phyloP scores from a whole-genome alignment of 1,284 basidiomycete genomes.

The Flammula alnicola region DNA sequence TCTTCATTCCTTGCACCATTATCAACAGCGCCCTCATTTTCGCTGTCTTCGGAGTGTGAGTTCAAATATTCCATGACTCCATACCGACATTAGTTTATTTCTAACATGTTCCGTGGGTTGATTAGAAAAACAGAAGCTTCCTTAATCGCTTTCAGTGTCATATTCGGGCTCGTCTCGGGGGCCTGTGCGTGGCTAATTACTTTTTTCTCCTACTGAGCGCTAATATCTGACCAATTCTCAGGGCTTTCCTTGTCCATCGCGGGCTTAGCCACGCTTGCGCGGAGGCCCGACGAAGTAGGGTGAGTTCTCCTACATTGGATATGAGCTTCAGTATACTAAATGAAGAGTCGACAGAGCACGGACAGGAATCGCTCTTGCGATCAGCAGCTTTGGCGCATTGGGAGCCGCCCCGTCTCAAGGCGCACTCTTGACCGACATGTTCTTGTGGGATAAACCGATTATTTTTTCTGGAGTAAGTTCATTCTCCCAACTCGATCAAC shows the following conservation, averaged over 20 bases:
- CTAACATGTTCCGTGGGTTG: conserved; percentile 20
- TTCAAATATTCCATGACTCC: neutral
- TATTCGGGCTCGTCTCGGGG: conserved; percentile 47
- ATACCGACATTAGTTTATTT: conserved; percentile 34
- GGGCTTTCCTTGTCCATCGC: conserved; percentile 16
- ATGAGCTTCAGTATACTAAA: neutral
- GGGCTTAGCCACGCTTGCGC: conserved; percentile 5
- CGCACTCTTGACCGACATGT: conserved; percentile 21
- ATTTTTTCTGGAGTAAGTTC: conserved; percentile 28
- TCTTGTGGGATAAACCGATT: conserved; percentile 24
- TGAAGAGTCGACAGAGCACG: conserved; percentile 13
- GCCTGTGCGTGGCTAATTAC: conserved; percentile 35
- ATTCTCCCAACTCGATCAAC: no score
- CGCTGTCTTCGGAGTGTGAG: conserved; percentile 33
- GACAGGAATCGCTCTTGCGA: conserved; percentile 19
- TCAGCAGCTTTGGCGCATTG: conserved; percentile 22
- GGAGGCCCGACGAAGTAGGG: conserved; percentile 15
- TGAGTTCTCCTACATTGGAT: conserved; percentile 7
- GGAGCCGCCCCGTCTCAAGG: conserved; percentile 26
- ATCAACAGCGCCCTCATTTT: conserved; percentile 30
- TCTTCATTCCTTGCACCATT: conserved; percentile 20
- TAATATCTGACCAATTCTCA: neutral
- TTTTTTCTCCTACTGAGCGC: neutral
- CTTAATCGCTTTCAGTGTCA: conserved; percentile 32
- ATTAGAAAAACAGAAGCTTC: conserved; percentile 16